Conservation (phyloP, 2,329 filamentous ascomycete genomes). For the Colletotrichum sublineola region DNA sequence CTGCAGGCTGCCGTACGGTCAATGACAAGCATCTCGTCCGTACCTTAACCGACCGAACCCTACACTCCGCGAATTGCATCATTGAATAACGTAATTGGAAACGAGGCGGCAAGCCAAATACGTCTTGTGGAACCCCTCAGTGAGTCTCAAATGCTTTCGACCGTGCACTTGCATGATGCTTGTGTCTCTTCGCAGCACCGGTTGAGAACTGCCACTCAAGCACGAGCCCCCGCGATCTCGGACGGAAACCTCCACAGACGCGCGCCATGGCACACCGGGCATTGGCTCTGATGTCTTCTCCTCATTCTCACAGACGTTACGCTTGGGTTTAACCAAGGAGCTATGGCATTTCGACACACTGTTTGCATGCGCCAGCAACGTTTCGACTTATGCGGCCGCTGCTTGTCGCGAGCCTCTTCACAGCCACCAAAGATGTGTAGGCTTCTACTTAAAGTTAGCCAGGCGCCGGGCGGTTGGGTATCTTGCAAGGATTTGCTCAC, state of each 20-base stretch:
- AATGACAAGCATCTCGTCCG: not conserved
- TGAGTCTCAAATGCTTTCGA: not conserved
- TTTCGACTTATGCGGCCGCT: conserved; percentile 3
- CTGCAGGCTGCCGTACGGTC: too few relatives aligned
- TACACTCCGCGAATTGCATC: not conserved
- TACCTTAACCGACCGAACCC: not conserved
- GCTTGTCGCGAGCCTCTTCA: not conserved
- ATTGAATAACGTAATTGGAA: not conserved
- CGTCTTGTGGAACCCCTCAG: too few relatives aligned
- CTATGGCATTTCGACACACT: not conserved
- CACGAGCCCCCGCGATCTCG: conserved; percentile 1
- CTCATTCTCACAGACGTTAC: conserved; percentile 7
- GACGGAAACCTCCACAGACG: conserved; percentile 3
- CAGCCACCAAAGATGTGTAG: not conserved
- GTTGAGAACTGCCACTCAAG: not conserved
- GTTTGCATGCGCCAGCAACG: not conserved
- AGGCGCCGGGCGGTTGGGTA: not conserved
- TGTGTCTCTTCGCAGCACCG: not conserved
- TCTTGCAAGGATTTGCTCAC: not conserved
- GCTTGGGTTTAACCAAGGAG: not conserved
- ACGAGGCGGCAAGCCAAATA: not conserved
- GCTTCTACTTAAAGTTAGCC: not conserved
- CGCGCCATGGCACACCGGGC: not conserved
- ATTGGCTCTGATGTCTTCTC: not conserved
- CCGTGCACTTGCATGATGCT: not conserved